Evolutionary conservation across 1,139 yeast genomes (phyloP).

Genomic region (Kurtzmaniella natalensis): DNA sequence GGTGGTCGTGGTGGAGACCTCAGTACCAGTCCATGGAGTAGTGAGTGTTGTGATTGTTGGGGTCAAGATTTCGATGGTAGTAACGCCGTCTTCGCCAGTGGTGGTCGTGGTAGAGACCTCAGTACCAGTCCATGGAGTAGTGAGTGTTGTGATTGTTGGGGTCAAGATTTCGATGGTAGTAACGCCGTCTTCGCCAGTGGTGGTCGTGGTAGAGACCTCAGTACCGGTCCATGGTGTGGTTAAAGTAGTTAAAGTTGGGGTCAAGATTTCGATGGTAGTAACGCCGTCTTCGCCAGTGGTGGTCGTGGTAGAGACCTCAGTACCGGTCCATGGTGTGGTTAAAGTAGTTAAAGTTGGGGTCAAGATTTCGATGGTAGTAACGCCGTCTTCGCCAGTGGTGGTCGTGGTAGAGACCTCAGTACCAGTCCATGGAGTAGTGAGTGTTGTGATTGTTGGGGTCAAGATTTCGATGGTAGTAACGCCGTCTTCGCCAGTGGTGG

Average conservation of each 20-base stretch:
- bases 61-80: neutral
- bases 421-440: conserved; percentile 7
- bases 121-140: neutral
- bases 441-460: conserved; percentile 7
- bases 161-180: neutral
- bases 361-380: neutral
- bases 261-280: conserved; percentile 5
- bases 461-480: conserved; percentile 1
- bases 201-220: neutral
- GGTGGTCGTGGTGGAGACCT: neutral
- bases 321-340: conserved; percentile 7
- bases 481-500: neutral
- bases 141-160: neutral
- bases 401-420: neutral
- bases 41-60: conserved; percentile 8
- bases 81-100: neutral
- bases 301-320: neutral
- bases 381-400: neutral
- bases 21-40: conserved; percentile 10
- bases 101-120: neutral
- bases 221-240: conserved; percentile 11
- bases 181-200: neutral
- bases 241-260: conserved; percentile 8
- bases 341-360: conserved; percentile 1
- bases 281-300: neutral